A percentile compares a stretch with the other conserved stretches of the same genome.
These are phyloP conservation scores for Candida ulmi DNA, from an alignment of 805 yeast species.

Conservation along the genomic window DNA sequence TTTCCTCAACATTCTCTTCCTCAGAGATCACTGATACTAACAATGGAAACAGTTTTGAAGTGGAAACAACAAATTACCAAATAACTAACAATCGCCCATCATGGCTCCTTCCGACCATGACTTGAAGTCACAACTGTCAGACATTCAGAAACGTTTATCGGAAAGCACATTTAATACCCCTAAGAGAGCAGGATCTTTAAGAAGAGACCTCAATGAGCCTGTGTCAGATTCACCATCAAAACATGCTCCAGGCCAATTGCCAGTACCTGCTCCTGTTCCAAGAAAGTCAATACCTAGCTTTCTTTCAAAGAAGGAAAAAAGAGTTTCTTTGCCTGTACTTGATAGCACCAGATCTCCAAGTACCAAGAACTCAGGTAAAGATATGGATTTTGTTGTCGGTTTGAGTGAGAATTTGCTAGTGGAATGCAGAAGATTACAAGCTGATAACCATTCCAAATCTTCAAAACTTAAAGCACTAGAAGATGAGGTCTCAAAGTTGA, in stretches of 20 bases:
- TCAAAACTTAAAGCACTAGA: constrained; percentile 29
- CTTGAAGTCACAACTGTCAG: constrained; percentile 36
- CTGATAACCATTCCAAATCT: constrained; percentile 49
- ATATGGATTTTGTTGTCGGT: constrained; percentile 68
- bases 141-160: constrained; percentile 34
- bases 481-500: constrained; percentile 25
- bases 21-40: no score
- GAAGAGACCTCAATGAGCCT: constrained; percentile 6
- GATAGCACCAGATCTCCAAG: constrained; percentile 17
- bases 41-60: no score
- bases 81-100: no score
- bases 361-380: constrained; percentile 38
- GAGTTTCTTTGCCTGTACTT: constrained; percentile 21
- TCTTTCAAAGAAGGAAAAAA: constrained; percentile 19
- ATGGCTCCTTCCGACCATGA: constrained; percentile 24
- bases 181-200: constrained; percentile 11
- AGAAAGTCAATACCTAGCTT: constrained; percentile 15
- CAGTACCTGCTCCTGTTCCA: constrained; percentile 1
- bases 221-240: constrained; percentile 3
- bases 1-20: no score
- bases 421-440: constrained; percentile 66
- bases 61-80: no score
- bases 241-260: not conserved
- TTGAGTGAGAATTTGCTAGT: constrained; percentile 64
- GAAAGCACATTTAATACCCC: constrained; percentile 24